Base-by-base conservation (phyloP, 2,329 filamentous ascomycete species). In the Fusarium concolor region DNA sequence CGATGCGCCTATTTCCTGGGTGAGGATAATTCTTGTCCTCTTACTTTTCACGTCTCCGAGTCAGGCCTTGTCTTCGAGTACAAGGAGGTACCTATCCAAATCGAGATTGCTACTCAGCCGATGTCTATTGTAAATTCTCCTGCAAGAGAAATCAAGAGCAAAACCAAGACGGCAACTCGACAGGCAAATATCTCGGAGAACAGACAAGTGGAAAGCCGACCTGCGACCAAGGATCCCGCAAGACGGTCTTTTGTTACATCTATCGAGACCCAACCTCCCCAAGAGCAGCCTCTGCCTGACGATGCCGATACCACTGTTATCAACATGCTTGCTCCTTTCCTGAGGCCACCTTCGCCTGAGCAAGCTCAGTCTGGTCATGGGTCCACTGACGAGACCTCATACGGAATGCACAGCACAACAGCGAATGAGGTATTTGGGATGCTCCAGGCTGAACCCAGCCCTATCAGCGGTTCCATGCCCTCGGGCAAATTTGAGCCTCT, bases 361-460 rank as follows among this genome's bases (percentile, higher is more conserved):
- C 75, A 78, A 18, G 68, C 75, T 43, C 75, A 77, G 14, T 42
- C 42, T 42, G 74, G 76, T 2, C 62, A 62, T 22, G 74, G 76
- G 18, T 76, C 75, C 5, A 74, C 76, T 3, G 75, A 74, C 9
- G 83, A 86, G 42, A 56, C 83, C 5, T 86, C 83, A 3, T 88
- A 87, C 62, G 86, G 84, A 17, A 86, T 88, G 85, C 81, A 85
- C 70, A 84, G 82, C 11, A 74, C 78, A 4, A 85, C 83, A 10
- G 83, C 85, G 26, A 82, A 85, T 46, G 84, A 85, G 18, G 68
- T 85, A 3, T 86, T 87, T 65, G 83, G 79, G 28, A 76, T 79
- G 41, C 70, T 81, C 41, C 76, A 74, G 15, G 72, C 79, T 10
- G 72, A 78, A 35, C 65, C 72, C 22, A 77, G 76, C 29, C 76